Conservation (phyloP, 108 stramenopile genomes). For the Skeletonema grethae region DNA sequence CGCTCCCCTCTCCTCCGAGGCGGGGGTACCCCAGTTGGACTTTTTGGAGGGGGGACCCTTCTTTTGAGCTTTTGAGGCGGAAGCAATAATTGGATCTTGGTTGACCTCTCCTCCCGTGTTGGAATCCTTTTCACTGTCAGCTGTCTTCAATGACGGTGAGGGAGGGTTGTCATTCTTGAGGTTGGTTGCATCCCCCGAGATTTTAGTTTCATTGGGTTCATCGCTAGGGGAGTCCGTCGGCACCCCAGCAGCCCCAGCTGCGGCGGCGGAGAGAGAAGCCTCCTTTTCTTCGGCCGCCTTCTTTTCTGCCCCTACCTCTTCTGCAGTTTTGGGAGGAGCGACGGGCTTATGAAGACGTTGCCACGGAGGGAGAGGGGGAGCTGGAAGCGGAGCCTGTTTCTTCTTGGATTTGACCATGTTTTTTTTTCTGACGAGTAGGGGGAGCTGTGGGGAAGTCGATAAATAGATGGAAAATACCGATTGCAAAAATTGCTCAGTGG, state of each 20-base stretch:
- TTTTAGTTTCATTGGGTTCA: not conserved
- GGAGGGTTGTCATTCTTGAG: too few relatives aligned
- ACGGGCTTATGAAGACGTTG: conserved; percentile 1
- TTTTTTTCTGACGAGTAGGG: not conserved
- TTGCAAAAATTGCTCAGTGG: too few relatives aligned
- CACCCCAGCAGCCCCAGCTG: not conserved
- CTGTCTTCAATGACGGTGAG: too few relatives aligned
- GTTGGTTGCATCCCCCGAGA: not conserved
- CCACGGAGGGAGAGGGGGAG: not conserved
- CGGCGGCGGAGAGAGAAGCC: not conserved
- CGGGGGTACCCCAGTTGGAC: not conserved
- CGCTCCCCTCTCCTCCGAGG: not conserved
- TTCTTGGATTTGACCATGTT: not conserved
- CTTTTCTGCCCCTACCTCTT: not conserved
- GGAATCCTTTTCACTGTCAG: conserved; percentile 1
- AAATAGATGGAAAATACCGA: not conserved
- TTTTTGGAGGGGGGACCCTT: not conserved
- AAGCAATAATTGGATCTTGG: not conserved
- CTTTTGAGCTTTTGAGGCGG: not conserved
- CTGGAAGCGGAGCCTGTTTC: not conserved
- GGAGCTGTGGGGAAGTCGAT: not conserved
- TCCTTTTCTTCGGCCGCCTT: not conserved
- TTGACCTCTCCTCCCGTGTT: not conserved
- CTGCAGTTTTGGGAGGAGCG: not conserved
- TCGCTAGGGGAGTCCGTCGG: not conserved